Evolutionary conservation across 108 stramenopile species (phyloP).

Genomic region (Asterionellopsis glacialis): DNA sequence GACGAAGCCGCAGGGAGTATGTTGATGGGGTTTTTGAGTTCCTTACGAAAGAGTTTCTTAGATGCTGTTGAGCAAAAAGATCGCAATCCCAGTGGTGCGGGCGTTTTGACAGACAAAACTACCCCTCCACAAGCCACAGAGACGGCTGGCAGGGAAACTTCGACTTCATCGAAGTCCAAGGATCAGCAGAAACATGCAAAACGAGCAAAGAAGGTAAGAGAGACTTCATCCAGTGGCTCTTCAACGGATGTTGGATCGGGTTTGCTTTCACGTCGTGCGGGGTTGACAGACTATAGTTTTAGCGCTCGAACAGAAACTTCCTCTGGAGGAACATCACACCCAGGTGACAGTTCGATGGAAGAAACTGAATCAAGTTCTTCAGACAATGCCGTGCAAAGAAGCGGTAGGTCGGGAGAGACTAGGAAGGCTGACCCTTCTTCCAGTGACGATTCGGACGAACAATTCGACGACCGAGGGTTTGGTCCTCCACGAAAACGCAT

Average conservation of each 20-base stretch:
- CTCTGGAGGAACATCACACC: slow-evolving; percentile 15
- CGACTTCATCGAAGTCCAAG: no score
- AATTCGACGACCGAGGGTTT: slow-evolving; percentile 3
- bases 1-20: slow-evolving; percentile 34
- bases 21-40: slow-evolving; percentile 39
- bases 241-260: no score
- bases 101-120: no score
- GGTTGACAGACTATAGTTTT: slow-evolving; percentile 9
- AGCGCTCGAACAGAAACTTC: slow-evolving; percentile 29
- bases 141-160: no score
- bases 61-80: slow-evolving; percentile 25
- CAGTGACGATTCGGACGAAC: slow-evolving; percentile 36
- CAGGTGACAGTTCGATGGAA: slow-evolving; percentile 19
- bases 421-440: slow-evolving; percentile 32
- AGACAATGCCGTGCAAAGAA: slow-evolving; percentile 17
- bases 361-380: slow-evolving; percentile 24
- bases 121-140: no score
- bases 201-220: background rate
- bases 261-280: background rate
- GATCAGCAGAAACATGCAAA: background rate
- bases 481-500: slow-evolving; percentile 51
- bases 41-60: slow-evolving; percentile 28
- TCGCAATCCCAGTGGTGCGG: no score
- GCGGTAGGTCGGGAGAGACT: slow-evolving; percentile 3
- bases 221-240: background rate